These are phyloP conservation scores for Polyporus tsugae DNA, from an alignment of 1,284 basidiomycete genomes.

Conservation along the genomic window DNA sequence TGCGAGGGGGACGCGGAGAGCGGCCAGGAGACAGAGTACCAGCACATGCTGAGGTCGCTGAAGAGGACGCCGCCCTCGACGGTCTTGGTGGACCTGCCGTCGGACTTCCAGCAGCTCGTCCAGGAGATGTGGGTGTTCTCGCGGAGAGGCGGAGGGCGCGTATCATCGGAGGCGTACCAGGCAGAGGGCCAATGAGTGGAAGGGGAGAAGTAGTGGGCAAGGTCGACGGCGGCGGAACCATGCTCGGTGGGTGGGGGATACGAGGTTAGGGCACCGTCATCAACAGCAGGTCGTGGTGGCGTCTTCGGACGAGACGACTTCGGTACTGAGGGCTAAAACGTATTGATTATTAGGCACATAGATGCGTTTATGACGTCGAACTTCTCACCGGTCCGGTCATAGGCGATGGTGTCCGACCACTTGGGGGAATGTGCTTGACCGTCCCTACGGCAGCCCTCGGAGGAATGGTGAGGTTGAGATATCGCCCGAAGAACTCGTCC, in stretches of 20 bases:
- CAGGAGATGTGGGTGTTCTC: constrained; percentile 41
- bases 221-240: constrained; percentile 47
- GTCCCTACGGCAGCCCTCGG: constrained; percentile 19
- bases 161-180: constrained; percentile 50
- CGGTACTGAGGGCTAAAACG: constrained; percentile 24
- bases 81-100: constrained; percentile 43
- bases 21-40: constrained; percentile 52
- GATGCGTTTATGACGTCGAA: not conserved
- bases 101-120: constrained; percentile 41
- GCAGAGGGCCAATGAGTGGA: constrained; percentile 49
- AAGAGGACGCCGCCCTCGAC: constrained; percentile 50
- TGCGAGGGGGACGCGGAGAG: constrained; percentile 36
- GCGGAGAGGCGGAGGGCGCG: constrained; percentile 48
- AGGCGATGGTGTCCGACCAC: constrained; percentile 24
- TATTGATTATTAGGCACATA: not conserved
- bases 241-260: constrained; percentile 44
- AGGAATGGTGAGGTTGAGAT: constrained; percentile 38
- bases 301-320: constrained; percentile 27
- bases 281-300: constrained; percentile 15
- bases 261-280: constrained; percentile 33
- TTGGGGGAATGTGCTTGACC: constrained; percentile 18
- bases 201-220: constrained; percentile 54
- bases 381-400: constrained; percentile 25
- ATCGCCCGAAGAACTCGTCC: constrained; percentile 77
- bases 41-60: constrained; percentile 58